Evolutionary conservation across 768 basidiomycete genomes (phyloP).

Genomic region (Trametes punicea): DNA sequence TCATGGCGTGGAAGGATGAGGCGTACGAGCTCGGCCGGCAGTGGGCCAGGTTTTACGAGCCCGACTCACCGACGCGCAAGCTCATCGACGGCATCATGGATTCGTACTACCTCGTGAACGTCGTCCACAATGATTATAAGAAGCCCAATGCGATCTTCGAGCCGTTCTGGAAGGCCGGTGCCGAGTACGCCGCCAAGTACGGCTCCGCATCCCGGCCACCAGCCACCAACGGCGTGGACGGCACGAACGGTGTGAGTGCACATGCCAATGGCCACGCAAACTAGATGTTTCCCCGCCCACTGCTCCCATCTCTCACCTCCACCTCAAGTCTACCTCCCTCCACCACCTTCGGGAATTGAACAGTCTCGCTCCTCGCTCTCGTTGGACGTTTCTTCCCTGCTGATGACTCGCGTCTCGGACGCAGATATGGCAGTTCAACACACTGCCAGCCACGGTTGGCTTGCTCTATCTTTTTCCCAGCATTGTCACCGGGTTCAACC

Average conservation of each 20-base stretch:
- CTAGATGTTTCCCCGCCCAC: conserved; percentile 8
- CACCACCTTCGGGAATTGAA: conserved; percentile 21
- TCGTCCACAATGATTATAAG: conserved; percentile 96
- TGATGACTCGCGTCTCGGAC: conserved; percentile 12
- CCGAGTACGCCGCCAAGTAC: conserved; percentile 44
- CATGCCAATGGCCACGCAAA: conserved; percentile 12
- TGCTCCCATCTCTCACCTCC: conserved; percentile 9
- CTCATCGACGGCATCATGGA: conserved; percentile 80
- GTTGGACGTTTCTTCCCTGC: not conserved
- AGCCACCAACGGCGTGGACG: conserved; percentile 39
- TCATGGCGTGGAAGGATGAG: conserved; percentile 99
- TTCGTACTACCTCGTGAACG: conserved; percentile 82
- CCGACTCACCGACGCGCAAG: conserved; percentile 68
- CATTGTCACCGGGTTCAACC: conserved; percentile 75
- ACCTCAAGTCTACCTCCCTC: conserved; percentile 3
- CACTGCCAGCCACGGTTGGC: conserved; percentile 26
- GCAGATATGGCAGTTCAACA: conserved; percentile 15
- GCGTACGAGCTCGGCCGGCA: conserved; percentile 89
- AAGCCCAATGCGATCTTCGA: conserved; percentile 78
- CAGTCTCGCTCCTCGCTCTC: not conserved
- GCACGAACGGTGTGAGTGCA: no score
- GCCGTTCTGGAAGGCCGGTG: conserved; percentile 79
- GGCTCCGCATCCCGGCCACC: conserved; percentile 32
- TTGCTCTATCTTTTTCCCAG: conserved; percentile 36
- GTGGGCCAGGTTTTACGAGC: conserved; percentile 87